Percentiles rank a stretch among this genome's conserved stretches.
Evolutionary conservation across 2,329 filamentous ascomycete genomes (phyloP).

Genomic region (Diaporthe citrichinensis): DNA sequence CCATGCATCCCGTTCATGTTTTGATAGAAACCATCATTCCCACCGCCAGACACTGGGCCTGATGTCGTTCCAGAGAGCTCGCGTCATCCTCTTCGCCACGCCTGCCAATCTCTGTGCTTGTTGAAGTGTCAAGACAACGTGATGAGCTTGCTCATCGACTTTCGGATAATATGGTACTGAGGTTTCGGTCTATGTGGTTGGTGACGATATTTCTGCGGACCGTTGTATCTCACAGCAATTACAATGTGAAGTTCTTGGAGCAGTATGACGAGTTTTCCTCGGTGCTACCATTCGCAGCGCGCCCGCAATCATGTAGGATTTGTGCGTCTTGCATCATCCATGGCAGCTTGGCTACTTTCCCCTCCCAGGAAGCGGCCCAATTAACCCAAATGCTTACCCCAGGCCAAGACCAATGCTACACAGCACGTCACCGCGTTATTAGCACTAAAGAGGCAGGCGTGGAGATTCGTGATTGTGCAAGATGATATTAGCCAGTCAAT

Average conservation of each 20-base stretch:
- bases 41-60: accelerated
- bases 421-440: slow-evolving; percentile 1
- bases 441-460: slow-evolving; percentile 2
- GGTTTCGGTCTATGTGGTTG: not conserved
- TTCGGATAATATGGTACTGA: not conserved
- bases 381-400: not conserved
- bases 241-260: not conserved
- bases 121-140: not conserved
- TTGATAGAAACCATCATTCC: not conserved
- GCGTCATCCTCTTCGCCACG: not conserved
- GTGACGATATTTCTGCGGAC: too few relatives aligned
- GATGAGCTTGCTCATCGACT: not conserved
- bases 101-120: not conserved
- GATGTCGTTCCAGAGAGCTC: not conserved
- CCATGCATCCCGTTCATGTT: not conserved
- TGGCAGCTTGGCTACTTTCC: slow-evolving; percentile 15
- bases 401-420: not conserved
- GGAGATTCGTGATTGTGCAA: slow-evolving; percentile 5
- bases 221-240: too few relatives aligned
- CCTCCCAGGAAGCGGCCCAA: not conserved
- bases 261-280: not conserved
- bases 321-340: slow-evolving; percentile 9
- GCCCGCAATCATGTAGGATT: slow-evolving; percentile 4
- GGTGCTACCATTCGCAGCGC: not conserved
- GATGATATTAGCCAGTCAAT: not conserved